A percentile compares a stretch with the other conserved stretches of the same genome.
These are phyloP conservation scores for Cyanophora paradoxa DNA, from an alignment of 78 protist species.

Conservation along the genomic window DNA sequence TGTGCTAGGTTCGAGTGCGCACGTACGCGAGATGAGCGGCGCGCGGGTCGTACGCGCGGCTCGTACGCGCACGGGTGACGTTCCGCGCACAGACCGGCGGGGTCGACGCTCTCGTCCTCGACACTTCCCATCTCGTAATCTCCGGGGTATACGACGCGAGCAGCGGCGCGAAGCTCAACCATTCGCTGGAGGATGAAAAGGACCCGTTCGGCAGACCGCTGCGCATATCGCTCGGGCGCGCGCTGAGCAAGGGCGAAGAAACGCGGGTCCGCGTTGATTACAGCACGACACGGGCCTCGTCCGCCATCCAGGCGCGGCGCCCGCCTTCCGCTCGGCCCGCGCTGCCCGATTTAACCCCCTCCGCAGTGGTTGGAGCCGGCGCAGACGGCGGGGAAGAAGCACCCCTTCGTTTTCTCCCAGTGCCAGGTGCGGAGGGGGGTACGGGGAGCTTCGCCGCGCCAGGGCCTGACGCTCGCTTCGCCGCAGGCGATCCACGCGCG, in stretches of 20 bases:
- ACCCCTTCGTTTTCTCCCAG: slow-evolving; percentile 42
- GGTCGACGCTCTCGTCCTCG: background rate
- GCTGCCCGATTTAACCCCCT: too few species aligned
- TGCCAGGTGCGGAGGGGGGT: slow-evolving; percentile 12
- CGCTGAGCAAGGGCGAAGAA: background rate
- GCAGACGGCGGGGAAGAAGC: slow-evolving; percentile 36
- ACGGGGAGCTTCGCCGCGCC: background rate
- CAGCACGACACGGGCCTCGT: background rate
- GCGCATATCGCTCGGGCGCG: background rate
- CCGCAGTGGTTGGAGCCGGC: slow-evolving; percentile 27
- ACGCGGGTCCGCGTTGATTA: background rate
- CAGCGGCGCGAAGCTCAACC: background rate
- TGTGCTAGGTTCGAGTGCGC: too few species aligned
- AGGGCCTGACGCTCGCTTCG: too few species aligned
- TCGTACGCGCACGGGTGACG: too few species aligned
- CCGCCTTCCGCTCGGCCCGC: too few species aligned
- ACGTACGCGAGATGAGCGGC: too few species aligned
- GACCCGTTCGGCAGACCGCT: background rate
- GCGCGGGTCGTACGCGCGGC: too few species aligned
- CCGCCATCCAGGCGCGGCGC: too few species aligned
- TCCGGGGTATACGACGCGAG: background rate
- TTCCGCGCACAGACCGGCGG: too few species aligned
- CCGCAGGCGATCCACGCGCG: slow-evolving; percentile 59
- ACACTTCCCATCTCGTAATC: background rate
- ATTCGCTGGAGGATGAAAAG: background rate